phyloP scores from a whole-genome alignment of 768 basidiomycete species.

The Pleurotus platypus region DNA sequence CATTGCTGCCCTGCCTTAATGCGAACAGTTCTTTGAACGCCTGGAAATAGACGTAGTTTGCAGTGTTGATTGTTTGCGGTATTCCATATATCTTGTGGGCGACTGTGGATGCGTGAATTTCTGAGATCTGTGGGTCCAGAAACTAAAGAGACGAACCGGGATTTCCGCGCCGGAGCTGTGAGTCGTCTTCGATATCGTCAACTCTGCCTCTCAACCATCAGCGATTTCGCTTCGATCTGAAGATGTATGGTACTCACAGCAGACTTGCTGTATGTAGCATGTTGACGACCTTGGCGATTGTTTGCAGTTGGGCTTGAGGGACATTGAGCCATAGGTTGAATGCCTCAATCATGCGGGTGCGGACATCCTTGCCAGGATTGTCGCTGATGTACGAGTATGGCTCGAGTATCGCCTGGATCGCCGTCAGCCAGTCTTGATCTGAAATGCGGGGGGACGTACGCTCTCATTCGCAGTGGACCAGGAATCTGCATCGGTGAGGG shows the following conservation, averaged over 20 bases:
- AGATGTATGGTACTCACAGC: slow-evolving; percentile 49
- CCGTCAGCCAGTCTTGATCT: neutral
- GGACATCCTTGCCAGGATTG: slow-evolving; percentile 91
- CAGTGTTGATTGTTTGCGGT: slow-evolving; percentile 95
- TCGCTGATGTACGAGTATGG: slow-evolving; percentile 83
- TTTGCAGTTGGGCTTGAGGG: slow-evolving; percentile 60
- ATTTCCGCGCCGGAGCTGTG: slow-evolving; percentile 78
- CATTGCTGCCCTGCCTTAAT: slow-evolving; percentile 32
- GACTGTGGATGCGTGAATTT: slow-evolving; percentile 38
- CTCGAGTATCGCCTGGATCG: slow-evolving; percentile 59
- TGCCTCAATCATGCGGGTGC: slow-evolving; percentile 81
- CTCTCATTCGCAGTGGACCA: slow-evolving; percentile 34
- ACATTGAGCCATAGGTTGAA: slow-evolving; percentile 94
- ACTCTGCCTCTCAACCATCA: slow-evolving; percentile 45
- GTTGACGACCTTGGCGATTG: slow-evolving; percentile 80
- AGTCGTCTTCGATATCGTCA: slow-evolving; percentile 93
- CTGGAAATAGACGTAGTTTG: slow-evolving; percentile 95
- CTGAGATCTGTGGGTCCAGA: neutral
- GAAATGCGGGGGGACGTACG: neutral
- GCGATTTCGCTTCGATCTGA: neutral
- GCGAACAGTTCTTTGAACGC: slow-evolving; percentile 83
- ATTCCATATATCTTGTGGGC: slow-evolving; percentile 96
- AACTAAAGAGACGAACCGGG: slow-evolving; percentile 49
- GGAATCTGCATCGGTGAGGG: slow-evolving; percentile 25
- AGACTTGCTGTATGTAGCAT: slow-evolving; percentile 96